Base-by-base conservation (phyloP, 306 rosid species). In the Erythrophleum fordii region DNA sequence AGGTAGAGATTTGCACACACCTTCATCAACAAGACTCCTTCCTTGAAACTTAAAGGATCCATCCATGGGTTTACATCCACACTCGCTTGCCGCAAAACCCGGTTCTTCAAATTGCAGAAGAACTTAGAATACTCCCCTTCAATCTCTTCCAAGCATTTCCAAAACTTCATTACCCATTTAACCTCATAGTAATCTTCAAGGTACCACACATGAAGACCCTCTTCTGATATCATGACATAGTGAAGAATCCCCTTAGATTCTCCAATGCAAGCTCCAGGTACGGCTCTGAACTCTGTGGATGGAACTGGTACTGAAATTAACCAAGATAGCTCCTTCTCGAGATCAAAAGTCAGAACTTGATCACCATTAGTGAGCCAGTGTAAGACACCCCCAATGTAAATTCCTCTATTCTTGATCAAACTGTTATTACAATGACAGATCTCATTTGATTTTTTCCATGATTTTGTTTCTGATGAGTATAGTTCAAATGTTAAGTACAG, bases 361-460 rank as follows among this genome's bases (percentile, higher is more conserved):
- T 83, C 88, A 23, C 73, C 62, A 72, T 87, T 83, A 2, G 91
- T 86, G n/a, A 84, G 86, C 96, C 96, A 91, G 64, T 91, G 81
- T 20, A 89, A 23, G 17, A 86, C 53, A 26, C 91, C 89, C 25
- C 74, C 85, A 2, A 80, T 78, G 42, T 82, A 86, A 12, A 87
- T 6, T 46, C 90, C 85, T 49, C 80, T 76, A 53, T 77, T 91
- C 35, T 87, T 87, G 1, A 74, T 65, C 81, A 85, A 68, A 69
- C 52, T 79, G 56, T 8, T 8, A 9, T 75, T 6, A 55, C 83
- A 79, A 1, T 61, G 45, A 56, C 92, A 88, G 8, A 65, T 64
- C 73, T 91, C 97, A 10, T n/a, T 65, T 0, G 84, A 86, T 72
- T 80, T 65, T 83, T 68, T 81, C 97, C 93, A 91, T 2, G 61